These are phyloP conservation scores for Arabidopsis hybrid DNA, from an alignment of 441 rosid genomes.

Conservation along the genomic window DNA sequence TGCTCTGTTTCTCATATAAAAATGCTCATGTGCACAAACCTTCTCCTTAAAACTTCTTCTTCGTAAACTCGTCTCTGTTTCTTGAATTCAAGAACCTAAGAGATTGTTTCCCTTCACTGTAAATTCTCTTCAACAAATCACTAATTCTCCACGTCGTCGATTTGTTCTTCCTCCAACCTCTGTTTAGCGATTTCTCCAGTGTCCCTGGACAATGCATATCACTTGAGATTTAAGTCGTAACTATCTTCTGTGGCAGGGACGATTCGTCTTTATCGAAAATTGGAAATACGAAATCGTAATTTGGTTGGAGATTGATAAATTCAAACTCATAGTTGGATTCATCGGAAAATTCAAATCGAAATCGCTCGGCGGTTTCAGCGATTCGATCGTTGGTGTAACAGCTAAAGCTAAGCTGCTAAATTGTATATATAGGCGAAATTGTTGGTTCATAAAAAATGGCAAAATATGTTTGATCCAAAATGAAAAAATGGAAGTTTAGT, in stretches of 20 bases:
- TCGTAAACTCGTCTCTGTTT: not conserved
- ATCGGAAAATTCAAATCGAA: slow-evolving; percentile 36
- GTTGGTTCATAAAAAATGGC: not conserved
- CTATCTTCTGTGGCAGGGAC: not conserved
- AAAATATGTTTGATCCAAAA: not conserved
- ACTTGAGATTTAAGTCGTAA: slow-evolving; percentile 42
- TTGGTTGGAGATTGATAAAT: slow-evolving; percentile 42
- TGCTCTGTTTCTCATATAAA: not conserved
- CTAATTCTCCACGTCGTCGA: not conserved
- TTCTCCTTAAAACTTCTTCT: not conserved
- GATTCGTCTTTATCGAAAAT: slow-evolving; percentile 48
- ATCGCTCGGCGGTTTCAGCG: slow-evolving; percentile 50
- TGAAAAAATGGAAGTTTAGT: not conserved
- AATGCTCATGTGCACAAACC: not conserved
- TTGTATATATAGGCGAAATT: slow-evolving; percentile 8
- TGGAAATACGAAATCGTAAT: slow-evolving; percentile 50
- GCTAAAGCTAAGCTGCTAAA: slow-evolving; percentile 83
- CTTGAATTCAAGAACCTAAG: not conserved
- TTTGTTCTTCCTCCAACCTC: slow-evolving; percentile 46
- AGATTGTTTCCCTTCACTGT: not conserved
- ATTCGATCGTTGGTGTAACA: slow-evolving; percentile 52
- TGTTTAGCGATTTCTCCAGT: slow-evolving; percentile 55
- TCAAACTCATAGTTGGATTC: slow-evolving; percentile 56
- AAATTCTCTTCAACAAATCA: not conserved
- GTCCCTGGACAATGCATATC: slow-evolving; percentile 64